These are phyloP conservation scores for Truncatella angustata DNA, from an alignment of 2,329 filamentous ascomycete genomes.

Conservation along the genomic window DNA sequence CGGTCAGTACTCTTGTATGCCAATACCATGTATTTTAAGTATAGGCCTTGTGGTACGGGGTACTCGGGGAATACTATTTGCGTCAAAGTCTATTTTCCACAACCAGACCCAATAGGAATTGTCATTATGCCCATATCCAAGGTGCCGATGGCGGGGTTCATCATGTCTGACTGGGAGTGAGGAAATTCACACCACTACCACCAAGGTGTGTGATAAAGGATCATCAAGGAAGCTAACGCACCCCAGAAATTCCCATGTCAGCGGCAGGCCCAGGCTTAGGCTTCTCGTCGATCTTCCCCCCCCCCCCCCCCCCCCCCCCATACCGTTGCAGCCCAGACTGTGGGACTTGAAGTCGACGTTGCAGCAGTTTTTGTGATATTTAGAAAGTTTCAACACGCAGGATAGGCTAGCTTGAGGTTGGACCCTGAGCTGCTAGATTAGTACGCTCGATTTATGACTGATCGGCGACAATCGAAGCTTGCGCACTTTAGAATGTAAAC, in stretches of 20 bases:
- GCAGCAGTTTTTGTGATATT: not conserved
- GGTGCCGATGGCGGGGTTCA: no score
- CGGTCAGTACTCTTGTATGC: no score
- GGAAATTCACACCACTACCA: no score
- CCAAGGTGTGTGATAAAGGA: no score
- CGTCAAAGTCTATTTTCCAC: no score
- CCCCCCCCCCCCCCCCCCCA: not conserved
- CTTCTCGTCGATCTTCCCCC: not conserved
- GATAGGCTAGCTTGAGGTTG: not conserved
- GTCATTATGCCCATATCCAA: no score
- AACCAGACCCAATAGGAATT: no score
- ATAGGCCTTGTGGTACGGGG: no score
- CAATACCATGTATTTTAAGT: no score
- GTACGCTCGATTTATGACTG: not conserved
- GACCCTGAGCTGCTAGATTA: not conserved
- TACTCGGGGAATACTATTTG: no score
- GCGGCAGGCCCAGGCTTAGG: not conserved
- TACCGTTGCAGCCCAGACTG: not conserved
- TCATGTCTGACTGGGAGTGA: no score
- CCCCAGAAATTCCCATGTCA: not conserved
- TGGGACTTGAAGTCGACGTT: not conserved
- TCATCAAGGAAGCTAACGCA: not conserved
- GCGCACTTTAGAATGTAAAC: not conserved
- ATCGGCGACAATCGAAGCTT: not conserved
- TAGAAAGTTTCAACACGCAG: no score